Evolutionary conservation across 495 filamentous ascomycete species (phyloP), one percentile per base, ranked within the genome.

Genomic region (Rusavskia elegans): DNA sequence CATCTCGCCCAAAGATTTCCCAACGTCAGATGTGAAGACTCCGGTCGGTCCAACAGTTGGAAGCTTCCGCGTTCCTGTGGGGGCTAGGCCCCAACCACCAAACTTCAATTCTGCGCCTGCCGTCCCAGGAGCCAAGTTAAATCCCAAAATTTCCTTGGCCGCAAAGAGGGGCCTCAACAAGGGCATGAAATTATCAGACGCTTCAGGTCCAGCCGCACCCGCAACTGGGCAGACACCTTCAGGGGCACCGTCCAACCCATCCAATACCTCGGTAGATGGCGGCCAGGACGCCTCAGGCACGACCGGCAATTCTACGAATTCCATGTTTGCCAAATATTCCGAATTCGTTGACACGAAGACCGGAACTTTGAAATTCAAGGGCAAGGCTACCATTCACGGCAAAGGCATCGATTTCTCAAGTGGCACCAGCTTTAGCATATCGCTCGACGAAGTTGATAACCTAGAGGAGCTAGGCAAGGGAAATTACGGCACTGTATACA

Each of bases 401-500:
- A 80, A 84, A 49, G 92, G 92, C 21, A 85, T 99, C 49, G 80
- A 97, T 57, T 99, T 99, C 60, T 83, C 86, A 3, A 84, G 81
- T 27, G 92, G 92, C 2, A 84, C 81, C 23, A 88, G 80, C 55
- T 97, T 99, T 69, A 85, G 73, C 61, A 96, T 99, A 54, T 97
- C 92, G 8, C 71, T 99, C 41, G 90, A 97, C 56, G 92, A 99
- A 61, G 83, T 99, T 2, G 90, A 97, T 59, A 90, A 84, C 6
- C 63, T 99, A 53, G 93, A 96, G 52, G 92, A 99, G 68, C 68
- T 99, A 14, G 92, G 92, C 38, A 99, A 97, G 66, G 92, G 92
- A 19, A 99, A 99, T 60, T 99, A 99, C 59, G 92, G 92, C 20
- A 97, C 90, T 0, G 92, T 99, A 10, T 96, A 93, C 75, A 95